Conservation (phyloP, 2,329 filamentous ascomycete genomes). For the Xylaria sp. region DNA sequence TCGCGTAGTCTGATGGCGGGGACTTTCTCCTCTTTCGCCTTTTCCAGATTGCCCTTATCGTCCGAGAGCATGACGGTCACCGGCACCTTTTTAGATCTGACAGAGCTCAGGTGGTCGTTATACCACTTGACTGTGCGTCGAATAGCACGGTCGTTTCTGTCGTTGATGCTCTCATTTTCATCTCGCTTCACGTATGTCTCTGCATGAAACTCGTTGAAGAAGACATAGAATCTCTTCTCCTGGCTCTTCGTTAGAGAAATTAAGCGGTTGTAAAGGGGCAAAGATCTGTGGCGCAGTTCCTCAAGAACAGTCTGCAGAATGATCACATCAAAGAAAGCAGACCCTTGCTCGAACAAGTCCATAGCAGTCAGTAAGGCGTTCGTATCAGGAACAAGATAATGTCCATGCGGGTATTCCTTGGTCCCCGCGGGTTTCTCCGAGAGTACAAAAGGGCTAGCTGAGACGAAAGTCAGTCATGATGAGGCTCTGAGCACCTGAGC, state of each 20-base stretch:
- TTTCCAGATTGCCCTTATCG: conserved; percentile 79
- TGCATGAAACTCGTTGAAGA: conserved; percentile 95
- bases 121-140: conserved; percentile 88
- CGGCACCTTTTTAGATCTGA: conserved; percentile 58
- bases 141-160: conserved; percentile 91
- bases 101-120: conserved; percentile 66
- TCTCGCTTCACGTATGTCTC: conserved; percentile 81
- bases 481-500: not conserved
- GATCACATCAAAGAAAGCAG: conserved; percentile 93
- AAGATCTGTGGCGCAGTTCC: conserved; percentile 86
- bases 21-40: conserved; percentile 72
- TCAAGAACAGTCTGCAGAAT: conserved; percentile 94
- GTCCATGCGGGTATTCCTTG: conserved; percentile 73
- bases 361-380: conserved; percentile 94
- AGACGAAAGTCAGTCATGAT: conserved; percentile 16
- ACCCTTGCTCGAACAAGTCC: conserved; percentile 91
- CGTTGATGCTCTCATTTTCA: conserved; percentile 82
- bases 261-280: conserved; percentile 91
- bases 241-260: conserved; percentile 89
- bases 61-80: conserved; percentile 90
- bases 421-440: conserved; percentile 84
- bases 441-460: conserved; percentile 77
- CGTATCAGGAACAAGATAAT: conserved; percentile 93
- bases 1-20: conserved; percentile 62
- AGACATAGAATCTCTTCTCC: conserved; percentile 96